Percentiles rank a stretch among this genome's conserved stretches.
phyloP scores from a whole-genome alignment of 306 rosid genomes.

The Cicer yamashitae region DNA sequence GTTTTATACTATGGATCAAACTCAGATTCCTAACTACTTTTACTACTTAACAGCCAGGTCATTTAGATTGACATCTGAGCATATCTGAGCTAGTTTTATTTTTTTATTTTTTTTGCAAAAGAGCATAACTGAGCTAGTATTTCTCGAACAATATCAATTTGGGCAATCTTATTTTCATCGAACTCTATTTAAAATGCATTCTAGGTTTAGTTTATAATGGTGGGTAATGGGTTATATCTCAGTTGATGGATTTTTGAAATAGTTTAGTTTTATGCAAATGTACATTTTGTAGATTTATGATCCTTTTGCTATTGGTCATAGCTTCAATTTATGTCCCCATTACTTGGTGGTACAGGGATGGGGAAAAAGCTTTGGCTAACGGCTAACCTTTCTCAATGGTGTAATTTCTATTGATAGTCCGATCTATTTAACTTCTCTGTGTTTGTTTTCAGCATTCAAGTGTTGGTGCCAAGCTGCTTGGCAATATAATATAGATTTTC shows the following conservation, averaged over 20 bases:
- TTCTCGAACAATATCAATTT: not conserved
- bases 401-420: constrained; percentile 3
- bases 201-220: constrained; percentile 30
- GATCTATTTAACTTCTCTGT: constrained; percentile 36
- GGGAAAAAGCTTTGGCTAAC: constrained; percentile 6
- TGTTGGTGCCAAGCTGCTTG: constrained; percentile 99
- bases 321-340: constrained; percentile 14
- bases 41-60: not conserved
- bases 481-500: constrained; percentile 77
- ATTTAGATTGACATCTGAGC: constrained; percentile 4
- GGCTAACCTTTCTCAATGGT: constrained; percentile 21
- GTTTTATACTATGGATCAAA: not conserved
- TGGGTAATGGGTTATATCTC: constrained; percentile 21
- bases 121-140: not conserved
- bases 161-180: constrained; percentile 27
- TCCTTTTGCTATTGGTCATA: constrained; percentile 31
- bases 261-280: constrained; percentile 35
- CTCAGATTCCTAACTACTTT: constrained; percentile 18
- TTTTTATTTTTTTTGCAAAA: too few species aligned
- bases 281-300: constrained; percentile 37
- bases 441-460: constrained; percentile 81
- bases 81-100: not conserved
- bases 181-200: constrained; percentile 16
- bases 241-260: constrained; percentile 15
- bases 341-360: constrained; percentile 7